These are phyloP conservation scores for Nepenthes gracilis DNA, from an alignment of 148 eudicot species.

Conservation along the genomic window DNA sequence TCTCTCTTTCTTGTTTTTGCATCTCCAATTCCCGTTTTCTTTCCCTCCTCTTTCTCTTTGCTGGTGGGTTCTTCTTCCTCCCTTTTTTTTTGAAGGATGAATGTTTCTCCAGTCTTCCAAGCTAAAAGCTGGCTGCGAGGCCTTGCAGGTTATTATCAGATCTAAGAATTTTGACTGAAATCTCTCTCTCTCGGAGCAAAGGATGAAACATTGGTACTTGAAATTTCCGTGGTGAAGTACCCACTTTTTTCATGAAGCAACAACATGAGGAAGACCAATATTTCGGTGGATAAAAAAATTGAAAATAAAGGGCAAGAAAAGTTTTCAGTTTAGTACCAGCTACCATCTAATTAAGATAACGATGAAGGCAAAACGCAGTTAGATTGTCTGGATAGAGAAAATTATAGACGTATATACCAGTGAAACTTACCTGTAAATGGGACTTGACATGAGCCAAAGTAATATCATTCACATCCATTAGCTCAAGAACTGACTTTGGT, in stretches of 20 bases:
- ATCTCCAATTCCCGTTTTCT: too few species aligned
- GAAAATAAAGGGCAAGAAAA: too few species aligned
- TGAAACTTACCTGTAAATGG: constrained; percentile 70
- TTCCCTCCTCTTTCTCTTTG: constrained; percentile 11
- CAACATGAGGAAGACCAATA: too few species aligned
- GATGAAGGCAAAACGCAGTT: too few species aligned
- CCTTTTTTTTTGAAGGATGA: constrained; percentile 12
- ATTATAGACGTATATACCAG: too few species aligned
- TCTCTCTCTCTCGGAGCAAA: neutral
- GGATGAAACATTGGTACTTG: constrained; percentile 28
- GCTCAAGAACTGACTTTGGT: constrained; percentile 93
- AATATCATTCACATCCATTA: constrained; percentile 98
- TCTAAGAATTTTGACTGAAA: constrained; percentile 8
- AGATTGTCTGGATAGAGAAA: too few species aligned
- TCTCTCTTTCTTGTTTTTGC: constrained; percentile 4
- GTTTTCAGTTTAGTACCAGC: too few species aligned
- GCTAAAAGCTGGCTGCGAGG: constrained; percentile 6
- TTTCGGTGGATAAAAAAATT: too few species aligned
- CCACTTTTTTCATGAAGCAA: too few species aligned
- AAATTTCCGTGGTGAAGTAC: neutral
- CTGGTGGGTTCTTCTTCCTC: constrained; percentile 2
- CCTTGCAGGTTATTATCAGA: constrained; percentile 12
- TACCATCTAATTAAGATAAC: too few species aligned
- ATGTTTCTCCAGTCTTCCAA: constrained; percentile 4
- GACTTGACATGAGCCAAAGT: constrained; percentile 96